Conservation (phyloP, 2,329 filamentous ascomycete genomes). For the Bipolaris victoriae region DNA sequence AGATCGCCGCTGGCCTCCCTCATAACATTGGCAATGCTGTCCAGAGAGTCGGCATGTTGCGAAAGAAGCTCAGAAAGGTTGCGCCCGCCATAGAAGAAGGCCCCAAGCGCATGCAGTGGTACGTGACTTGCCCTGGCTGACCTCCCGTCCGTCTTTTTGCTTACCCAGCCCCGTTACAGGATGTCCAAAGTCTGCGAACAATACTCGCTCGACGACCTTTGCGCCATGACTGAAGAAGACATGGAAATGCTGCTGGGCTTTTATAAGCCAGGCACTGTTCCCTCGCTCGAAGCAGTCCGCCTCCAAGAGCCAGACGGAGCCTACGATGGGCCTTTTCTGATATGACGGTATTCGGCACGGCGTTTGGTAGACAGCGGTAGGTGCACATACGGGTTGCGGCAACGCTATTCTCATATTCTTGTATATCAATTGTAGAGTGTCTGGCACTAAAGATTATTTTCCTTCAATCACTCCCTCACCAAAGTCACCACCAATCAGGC, state of each 20-base stretch:
- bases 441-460: conserved; percentile 1
- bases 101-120: conserved; percentile 90
- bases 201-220: conserved; percentile 84
- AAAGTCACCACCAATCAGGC: conserved; percentile 29
- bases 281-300: conserved; percentile 52
- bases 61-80: conserved; percentile 77
- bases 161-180: conserved; percentile 58
- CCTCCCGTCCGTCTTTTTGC: not conserved
- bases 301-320: conserved; percentile 48
- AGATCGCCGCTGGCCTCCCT: conserved; percentile 79
- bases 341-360: conserved; percentile 26
- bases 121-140: conserved; percentile 7
- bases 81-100: conserved; percentile 76
- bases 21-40: conserved; percentile 84
- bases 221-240: conserved; percentile 76
- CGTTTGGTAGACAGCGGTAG: conserved; percentile 17
- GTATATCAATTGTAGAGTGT: conserved; percentile 28
- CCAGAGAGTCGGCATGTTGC: conserved; percentile 78
- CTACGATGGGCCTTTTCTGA: conserved; percentile 57
- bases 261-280: conserved; percentile 62
- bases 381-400: conserved; percentile 23
- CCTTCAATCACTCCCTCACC: conserved; percentile 3
- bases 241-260: conserved; percentile 84
- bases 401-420: conserved; percentile 9
- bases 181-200: conserved; percentile 91